These are phyloP conservation scores for Hansenula lynferdii DNA, from an alignment of 1,139 yeast species.

Conservation along the genomic window DNA sequence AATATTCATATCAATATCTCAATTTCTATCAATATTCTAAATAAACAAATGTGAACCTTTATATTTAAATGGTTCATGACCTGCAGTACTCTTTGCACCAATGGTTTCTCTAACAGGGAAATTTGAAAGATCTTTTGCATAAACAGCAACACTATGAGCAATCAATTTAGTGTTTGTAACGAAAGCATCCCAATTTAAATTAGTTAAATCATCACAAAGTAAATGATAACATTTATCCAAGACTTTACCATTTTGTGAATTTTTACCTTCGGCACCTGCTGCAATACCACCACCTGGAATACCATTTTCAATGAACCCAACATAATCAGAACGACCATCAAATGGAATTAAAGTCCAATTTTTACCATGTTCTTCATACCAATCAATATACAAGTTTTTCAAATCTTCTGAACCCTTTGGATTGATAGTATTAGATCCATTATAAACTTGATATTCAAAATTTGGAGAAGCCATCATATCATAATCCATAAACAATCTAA, in stretches of 20 bases:
- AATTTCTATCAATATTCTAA: too few species aligned
- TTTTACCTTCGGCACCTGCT: slow-evolving; percentile 86
- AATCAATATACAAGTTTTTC: slow-evolving; percentile 68
- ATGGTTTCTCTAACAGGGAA: slow-evolving; percentile 33
- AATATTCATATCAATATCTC: too few species aligned
- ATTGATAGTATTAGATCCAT: slow-evolving; percentile 64
- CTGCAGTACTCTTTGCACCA: slow-evolving; percentile 7
- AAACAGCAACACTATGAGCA: slow-evolving; percentile 88
- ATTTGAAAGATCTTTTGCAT: slow-evolving; percentile 63
- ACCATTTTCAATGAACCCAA: slow-evolving; percentile 81
- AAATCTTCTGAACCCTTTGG: slow-evolving; percentile 86
- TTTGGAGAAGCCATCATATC: slow-evolving; percentile 99
- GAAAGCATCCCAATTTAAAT: slow-evolving; percentile 84
- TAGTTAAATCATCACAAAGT: slow-evolving; percentile 74
- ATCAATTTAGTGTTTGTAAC: slow-evolving; percentile 75
- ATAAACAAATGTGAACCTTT: slow-evolving; percentile 26
- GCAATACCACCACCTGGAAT: slow-evolving; percentile 97
- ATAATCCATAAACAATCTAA: slow-evolving; percentile 90
- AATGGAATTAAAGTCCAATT: slow-evolving; percentile 83
- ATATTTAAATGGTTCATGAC: slow-evolving; percentile 24
- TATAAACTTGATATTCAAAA: slow-evolving; percentile 82
- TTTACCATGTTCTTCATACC: slow-evolving; percentile 59
- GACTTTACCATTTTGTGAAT: slow-evolving; percentile 64
- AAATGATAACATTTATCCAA: slow-evolving; percentile 86
- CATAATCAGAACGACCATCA: slow-evolving; percentile 95